Evolutionary conservation across 768 basidiomycete genomes (phyloP), one percentile per base, ranked within the genome.

Genomic region (Tulasnella sp.): DNA sequence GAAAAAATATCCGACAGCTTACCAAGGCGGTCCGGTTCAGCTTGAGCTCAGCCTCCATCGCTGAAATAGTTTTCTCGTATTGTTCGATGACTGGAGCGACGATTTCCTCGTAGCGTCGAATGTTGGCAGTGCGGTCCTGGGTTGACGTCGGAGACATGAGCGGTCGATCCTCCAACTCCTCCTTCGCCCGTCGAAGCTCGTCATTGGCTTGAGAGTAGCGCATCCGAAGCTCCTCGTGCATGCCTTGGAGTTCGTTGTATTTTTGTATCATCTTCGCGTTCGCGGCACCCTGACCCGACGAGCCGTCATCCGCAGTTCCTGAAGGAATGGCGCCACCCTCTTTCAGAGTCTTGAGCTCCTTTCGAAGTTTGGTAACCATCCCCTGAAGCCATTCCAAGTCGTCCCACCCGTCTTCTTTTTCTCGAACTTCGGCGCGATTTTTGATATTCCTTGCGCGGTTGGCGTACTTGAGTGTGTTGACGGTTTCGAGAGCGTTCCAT

Each of bases 11-110:
- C n/a, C 48, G 37, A 67, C 35, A 29, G 79, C 82, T 78, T 29
- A 83, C 83, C 57, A 98, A 85, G 26, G 96, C 94, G 1, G 93
- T 94, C 73, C 92, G 88, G 81, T 95, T 95, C 77, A 96, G 86
- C 80, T 89, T 93, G 75, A 98, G 87, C 84, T 97, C 95, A 0
- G 93, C 93, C 84, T 99, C 98, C 88, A 99, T 92, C 2, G 95
- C 92, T 57, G 91, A 89, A 80, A 99, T 97, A 0, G 95, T 95
- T 87, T 97, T 95, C 87, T 99, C 97, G 84, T 99, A 99, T 85
- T 98, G 96, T 85, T 98, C 94, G 74, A 99, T 98, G 81, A 99
- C 96, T 2, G 97, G 97, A 20, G 95, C 96, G 29, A 99, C 96
- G 80, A 93, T 95, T 84, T 95, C 94, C 82, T 95, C 94, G 82